Evolutionary conservation across 495 filamentous ascomycete genomes (phyloP).

Genomic region (Daldinia bambusicola): DNA sequence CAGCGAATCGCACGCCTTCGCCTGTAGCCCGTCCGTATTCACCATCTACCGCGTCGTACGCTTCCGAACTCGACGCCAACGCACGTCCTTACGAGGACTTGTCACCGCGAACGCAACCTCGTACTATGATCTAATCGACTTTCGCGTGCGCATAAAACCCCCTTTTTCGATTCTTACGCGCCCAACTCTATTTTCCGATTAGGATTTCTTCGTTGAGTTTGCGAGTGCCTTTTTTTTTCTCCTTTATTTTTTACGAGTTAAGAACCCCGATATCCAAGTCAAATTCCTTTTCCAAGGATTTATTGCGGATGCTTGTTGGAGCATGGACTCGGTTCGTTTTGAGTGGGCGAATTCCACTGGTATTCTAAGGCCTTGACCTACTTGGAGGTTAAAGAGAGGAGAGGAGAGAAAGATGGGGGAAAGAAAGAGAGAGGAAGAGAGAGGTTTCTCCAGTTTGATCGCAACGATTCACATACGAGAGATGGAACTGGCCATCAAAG

Average conservation of each 20-base stretch:
- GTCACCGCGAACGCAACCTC: constrained; percentile 54
- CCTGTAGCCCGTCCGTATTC: constrained; percentile 28
- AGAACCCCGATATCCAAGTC: constrained; percentile 6
- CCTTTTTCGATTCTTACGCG: neutral
- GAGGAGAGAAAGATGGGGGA: too few relatives aligned
- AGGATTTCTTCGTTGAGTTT: constrained; percentile 16
- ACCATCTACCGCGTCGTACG: constrained; percentile 38
- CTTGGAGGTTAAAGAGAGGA: constrained; percentile 8
- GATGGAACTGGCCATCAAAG: constrained; percentile 2
- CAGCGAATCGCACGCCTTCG: neutral
- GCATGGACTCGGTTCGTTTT: constrained; percentile 1
- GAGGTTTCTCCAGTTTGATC: constrained; percentile 20
- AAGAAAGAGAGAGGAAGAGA: neutral
- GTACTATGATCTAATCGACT: constrained; percentile 55
- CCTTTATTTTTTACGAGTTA: neutral
- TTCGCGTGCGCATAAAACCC: neutral
- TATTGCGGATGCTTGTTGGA: constrained; percentile 9
- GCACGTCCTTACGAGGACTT: constrained; percentile 60
- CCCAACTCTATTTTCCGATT: constrained; percentile 7
- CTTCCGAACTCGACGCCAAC: constrained; percentile 53
- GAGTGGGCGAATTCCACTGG: neutral
- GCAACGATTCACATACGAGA: constrained; percentile 15
- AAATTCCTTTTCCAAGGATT: constrained; percentile 11
- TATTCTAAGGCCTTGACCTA: constrained; percentile 11
- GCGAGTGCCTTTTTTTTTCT: constrained; percentile 14